Percentiles rank a stretch among this genome's conserved stretches.
Conservation (phyloP, 1,284 basidiomycete species). For the Cryptococcus sp. region DNA sequence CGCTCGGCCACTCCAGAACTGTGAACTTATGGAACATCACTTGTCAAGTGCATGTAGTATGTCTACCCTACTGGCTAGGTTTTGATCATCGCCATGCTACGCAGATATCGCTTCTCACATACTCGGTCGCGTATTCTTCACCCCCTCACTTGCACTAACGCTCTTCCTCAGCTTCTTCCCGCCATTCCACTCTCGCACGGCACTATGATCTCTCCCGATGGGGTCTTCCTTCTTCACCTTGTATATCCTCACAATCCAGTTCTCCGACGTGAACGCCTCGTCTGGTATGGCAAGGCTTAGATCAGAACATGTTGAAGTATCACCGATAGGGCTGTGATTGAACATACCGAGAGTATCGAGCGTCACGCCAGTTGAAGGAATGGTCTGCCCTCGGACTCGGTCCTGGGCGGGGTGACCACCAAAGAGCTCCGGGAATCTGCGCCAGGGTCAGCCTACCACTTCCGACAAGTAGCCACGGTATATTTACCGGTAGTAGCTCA, state of each 20-base stretch:
- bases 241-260: conserved; percentile 98
- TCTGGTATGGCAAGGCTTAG: conserved; percentile 53
- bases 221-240: conserved; percentile 92
- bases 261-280: conserved; percentile 94
- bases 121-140: conserved; percentile 22
- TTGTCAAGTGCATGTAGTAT: background rate
- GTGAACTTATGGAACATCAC: no score
- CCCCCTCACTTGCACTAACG: conserved; percentile 13
- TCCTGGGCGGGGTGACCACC: conserved; percentile 71
- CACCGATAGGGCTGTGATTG: background rate
- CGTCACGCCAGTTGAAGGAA: conserved; percentile 72
- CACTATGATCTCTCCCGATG: conserved; percentile 81
- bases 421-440: conserved; percentile 82
- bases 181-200: conserved; percentile 73
- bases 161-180: conserved; percentile 77
- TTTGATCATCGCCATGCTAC: background rate
- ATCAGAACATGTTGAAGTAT: conserved; percentile 16
- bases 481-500: conserved; percentile 85
- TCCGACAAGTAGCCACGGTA: background rate
- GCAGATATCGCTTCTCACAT: conserved; percentile 8
- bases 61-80: no score
- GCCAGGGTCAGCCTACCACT: background rate
- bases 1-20: no score
- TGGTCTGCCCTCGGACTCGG: conserved; percentile 74
- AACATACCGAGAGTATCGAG: conserved; percentile 77